These are phyloP conservation scores for Zizania latifolia DNA, from an alignment of 176 grass and related monocot species.

Conservation along the genomic window DNA sequence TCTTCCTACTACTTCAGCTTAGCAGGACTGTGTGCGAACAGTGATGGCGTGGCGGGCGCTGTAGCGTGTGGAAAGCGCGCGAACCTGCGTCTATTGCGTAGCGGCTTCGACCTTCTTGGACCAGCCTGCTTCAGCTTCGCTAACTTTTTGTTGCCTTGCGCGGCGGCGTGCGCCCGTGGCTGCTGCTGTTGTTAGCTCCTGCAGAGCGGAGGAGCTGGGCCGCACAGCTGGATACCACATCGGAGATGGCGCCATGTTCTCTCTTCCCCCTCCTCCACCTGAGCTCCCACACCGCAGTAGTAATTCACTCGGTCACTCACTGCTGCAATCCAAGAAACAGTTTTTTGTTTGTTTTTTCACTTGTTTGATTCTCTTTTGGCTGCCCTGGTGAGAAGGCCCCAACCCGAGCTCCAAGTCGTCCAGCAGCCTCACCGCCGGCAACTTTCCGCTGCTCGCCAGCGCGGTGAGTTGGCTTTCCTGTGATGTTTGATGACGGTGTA, in stretches of 20 bases:
- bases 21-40: too few relatives aligned
- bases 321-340: slow-evolving; percentile 13
- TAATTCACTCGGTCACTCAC: neutral
- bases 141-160: neutral
- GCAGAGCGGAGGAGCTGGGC: slow-evolving; percentile 68
- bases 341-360: neutral
- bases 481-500: neutral
- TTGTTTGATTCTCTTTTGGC: neutral
- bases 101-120: neutral
- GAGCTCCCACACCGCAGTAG: slow-evolving; percentile 56
- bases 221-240: slow-evolving; percentile 59
- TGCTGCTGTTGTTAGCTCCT: too few relatives aligned
- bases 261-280: slow-evolving; percentile 6
- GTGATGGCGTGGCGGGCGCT: too few relatives aligned
- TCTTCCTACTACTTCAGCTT: neutral
- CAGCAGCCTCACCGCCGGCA: slow-evolving; percentile 61
- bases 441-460: slow-evolving; percentile 40
- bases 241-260: slow-evolving; percentile 58
- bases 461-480: slow-evolving; percentile 28
- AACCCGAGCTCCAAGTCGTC: slow-evolving; percentile 80
- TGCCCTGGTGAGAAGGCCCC: slow-evolving; percentile 60
- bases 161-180: neutral
- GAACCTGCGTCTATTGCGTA: neutral
- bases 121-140: neutral
- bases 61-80: too few relatives aligned